Evolutionary conservation across 768 basidiomycete species (phyloP).

Genomic region (Tremella yokohamensis): DNA sequence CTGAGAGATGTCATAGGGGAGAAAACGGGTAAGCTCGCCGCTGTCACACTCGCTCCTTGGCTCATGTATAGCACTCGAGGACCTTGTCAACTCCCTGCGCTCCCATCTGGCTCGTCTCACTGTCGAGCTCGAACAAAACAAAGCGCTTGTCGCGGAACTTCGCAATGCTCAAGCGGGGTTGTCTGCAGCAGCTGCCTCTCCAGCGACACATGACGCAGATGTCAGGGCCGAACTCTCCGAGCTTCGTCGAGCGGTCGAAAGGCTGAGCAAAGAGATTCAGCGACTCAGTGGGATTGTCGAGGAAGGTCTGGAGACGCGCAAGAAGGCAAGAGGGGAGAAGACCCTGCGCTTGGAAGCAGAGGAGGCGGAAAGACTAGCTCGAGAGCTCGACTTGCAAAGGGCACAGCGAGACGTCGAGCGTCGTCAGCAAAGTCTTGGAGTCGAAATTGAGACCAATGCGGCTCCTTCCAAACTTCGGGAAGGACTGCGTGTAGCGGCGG

Average conservation of each 20-base stretch:
- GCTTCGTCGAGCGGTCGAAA: slow-evolving; percentile 71
- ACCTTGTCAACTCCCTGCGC: slow-evolving; percentile 68
- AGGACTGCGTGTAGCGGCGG: slow-evolving; percentile 35
- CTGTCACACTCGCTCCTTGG: background rate
- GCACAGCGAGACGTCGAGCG: slow-evolving; percentile 54
- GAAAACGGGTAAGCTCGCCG: slow-evolving; percentile 66
- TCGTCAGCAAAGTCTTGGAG: background rate
- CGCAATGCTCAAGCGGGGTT: slow-evolving; percentile 12
- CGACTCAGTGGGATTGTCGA: slow-evolving; percentile 82
- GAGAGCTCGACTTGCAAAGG: slow-evolving; percentile 68
- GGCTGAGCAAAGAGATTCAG: slow-evolving; percentile 78
- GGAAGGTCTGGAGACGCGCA: slow-evolving; percentile 73
- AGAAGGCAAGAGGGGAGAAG: slow-evolving; percentile 57
- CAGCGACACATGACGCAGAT: slow-evolving; percentile 3
- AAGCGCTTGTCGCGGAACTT: slow-evolving; percentile 58
- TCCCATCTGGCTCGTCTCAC: slow-evolving; percentile 74
- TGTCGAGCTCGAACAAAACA: slow-evolving; percentile 67
- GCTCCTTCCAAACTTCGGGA: slow-evolving; percentile 38
- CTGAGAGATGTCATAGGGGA: slow-evolving; percentile 79
- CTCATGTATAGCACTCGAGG: slow-evolving; percentile 65
- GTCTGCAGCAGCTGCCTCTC: background rate
- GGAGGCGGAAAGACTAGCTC: slow-evolving; percentile 17
- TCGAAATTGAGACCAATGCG: slow-evolving; percentile 1
- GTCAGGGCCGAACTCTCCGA: slow-evolving; percentile 55
- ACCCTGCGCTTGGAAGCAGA: slow-evolving; percentile 36